Evolutionary conservation across 495 filamentous ascomycete genomes (phyloP), one percentile per base, ranked within the genome.

Genomic region (Polyplosphaeria fusca): DNA sequence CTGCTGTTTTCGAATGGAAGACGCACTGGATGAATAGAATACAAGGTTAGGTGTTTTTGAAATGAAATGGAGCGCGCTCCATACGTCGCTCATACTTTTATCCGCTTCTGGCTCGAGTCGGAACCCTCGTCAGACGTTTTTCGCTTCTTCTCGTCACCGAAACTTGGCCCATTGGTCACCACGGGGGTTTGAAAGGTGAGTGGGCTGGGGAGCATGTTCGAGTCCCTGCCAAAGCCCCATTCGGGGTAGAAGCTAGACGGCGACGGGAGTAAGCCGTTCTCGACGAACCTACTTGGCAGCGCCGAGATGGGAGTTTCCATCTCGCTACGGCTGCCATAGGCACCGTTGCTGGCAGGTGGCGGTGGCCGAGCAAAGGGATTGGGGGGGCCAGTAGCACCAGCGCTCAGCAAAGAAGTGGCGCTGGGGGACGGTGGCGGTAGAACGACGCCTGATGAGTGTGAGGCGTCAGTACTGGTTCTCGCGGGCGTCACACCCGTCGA

Each of bases 241-340:
- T 96, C 91, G 0, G 88, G 84, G 70, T 95, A 97, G 72, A 97
- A 96, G 56, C 81, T 87, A 49, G 84, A 89, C 2, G 93, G 93
- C 38, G 86, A 90, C 1, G 93, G 91, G 19, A 96, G 77, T 26
- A 94, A 82, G 5, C 86, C 86, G 61, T 88, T 86, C 24, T 83
- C 85, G 40, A 96, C 83, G 69, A 97, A 96, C 22, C 91, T 82
- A 44, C 88, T 93, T 1, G 93, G 93, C 5, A 98, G 77, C 2
- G 93, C 92, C n/a, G 92, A 96, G n/a, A 95, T 91, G 0, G 93
- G 93, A 3, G 93, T 97, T 63, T 96, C 91, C 56, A 91, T 91
- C 59, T 88, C 86, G 68, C 87, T 88, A 5, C 81, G 82, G 47
- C 72, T 79, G 42, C 76, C 83, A 58, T 79, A 61, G 1, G 52